Evolutionary conservation across 352 stramenopile genomes (phyloP), one percentile per base, ranked within the genome.

Genomic region (Globisporangium carolinianum): DNA sequence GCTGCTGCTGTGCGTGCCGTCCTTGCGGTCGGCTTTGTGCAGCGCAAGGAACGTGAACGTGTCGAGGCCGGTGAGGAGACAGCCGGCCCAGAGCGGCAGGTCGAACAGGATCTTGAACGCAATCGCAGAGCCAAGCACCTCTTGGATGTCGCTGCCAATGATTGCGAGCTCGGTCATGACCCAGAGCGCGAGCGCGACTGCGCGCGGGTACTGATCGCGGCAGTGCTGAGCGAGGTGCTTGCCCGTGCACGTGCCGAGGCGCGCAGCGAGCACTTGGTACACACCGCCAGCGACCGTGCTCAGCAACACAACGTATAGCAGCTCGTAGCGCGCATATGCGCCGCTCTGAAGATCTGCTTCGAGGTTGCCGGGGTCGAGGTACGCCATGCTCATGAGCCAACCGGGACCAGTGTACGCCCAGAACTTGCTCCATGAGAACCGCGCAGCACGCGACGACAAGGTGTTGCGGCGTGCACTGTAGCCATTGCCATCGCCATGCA

Each of bases 31-130:
- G 52, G 73, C 79, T 14, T 72, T 65, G 48, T 97, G 75, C 5
- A 97, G 74, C 43, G 67, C 76, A n/a, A 98, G 63, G 62, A 98
- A 97, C 7, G 86, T 87, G 75, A 98, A 96, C 7, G 91, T 94
- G 48, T 92, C 83, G 0, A 93, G 48, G 6, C 67, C 73, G 3
- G 73, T 78, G 12, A 83, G 41, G 11, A 94, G 58, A 58, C 87
- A 95, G 2, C 87, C 87, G 35, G 78, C 54, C 81, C 81, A 91
- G 0, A 96, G 67, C 5, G 83, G 83, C 5, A 80, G 51, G 14
- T 66, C 67, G 18, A 91, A 86, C 2, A 96, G 74, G 38, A 95
- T 63, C 58, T 92, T 50, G 41, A 96, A 76, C 18, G 86, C 87
- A 47, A 96, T 85, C 2, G 87, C 85, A 7, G 77, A 91, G n/a